Conservation (phyloP, 2,329 filamentous ascomycete genomes). For the Zasmidium cellare region DNA sequence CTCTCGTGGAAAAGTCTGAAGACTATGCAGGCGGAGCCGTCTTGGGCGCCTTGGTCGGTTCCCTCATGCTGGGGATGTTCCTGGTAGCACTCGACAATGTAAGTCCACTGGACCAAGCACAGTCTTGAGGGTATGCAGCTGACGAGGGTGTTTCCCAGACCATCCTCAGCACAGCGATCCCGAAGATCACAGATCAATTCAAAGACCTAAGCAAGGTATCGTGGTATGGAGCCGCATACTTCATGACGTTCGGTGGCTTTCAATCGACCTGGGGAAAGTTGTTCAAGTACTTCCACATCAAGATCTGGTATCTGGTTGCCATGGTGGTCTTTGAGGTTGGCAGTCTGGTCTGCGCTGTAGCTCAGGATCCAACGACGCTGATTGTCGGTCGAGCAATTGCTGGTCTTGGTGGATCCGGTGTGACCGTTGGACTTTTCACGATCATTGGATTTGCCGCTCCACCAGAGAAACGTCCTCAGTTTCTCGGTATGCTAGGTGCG, state of each 20-base stretch:
- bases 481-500: constrained; percentile 23
- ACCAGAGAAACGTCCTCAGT: constrained; percentile 10
- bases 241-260: constrained; percentile 46
- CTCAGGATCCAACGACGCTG: constrained; percentile 34
- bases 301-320: constrained; percentile 36
- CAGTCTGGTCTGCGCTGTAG: constrained; percentile 40
- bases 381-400: constrained; percentile 43
- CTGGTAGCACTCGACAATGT: too few species aligned
- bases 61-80: too few species aligned
- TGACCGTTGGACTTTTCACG: constrained; percentile 30
- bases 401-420: constrained; percentile 37
- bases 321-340: constrained; percentile 46
- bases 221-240: constrained; percentile 44
- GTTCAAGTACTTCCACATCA: constrained; percentile 47
- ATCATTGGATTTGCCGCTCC: constrained; percentile 25
- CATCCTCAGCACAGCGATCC: constrained; percentile 40
- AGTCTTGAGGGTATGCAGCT: too few species aligned
- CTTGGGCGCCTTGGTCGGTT: too few species aligned
- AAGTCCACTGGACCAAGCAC: too few species aligned
- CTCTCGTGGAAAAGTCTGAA: too few species aligned
- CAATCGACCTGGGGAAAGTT: constrained; percentile 49
- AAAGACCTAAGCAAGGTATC: constrained; percentile 40
- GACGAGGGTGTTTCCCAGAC: constrained; percentile 19
- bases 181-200: constrained; percentile 43
- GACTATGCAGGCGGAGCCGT: too few species aligned